phyloP scores from a whole-genome alignment of 441 rosid species.

The Pelargonium cotyledonis region DNA sequence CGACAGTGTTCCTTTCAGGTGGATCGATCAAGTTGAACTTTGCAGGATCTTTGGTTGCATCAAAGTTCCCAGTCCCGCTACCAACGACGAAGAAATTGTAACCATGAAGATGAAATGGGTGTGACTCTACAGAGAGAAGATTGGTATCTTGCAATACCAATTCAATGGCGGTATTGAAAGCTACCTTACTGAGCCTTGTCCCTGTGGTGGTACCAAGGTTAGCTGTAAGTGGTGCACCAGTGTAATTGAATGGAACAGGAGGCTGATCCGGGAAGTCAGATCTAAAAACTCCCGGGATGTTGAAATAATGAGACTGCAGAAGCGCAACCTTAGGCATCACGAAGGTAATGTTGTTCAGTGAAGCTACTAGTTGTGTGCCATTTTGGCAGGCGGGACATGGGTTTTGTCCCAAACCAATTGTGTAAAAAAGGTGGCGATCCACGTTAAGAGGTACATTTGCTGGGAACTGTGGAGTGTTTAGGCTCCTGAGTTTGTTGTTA shows the following conservation, averaged over 20 bases:
- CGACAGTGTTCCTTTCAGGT: slow-evolving; percentile 50
- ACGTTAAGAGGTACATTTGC: slow-evolving; percentile 48
- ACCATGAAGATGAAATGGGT: slow-evolving; percentile 75
- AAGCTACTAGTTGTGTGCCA: slow-evolving; percentile 43
- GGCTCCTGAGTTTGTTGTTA: slow-evolving; percentile 34
- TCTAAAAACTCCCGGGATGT: slow-evolving; percentile 40
- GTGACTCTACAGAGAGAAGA: slow-evolving; percentile 49
- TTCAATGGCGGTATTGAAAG: slow-evolving; percentile 53
- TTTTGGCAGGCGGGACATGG: slow-evolving; percentile 41
- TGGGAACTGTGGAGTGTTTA: slow-evolving; percentile 37
- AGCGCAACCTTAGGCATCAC: slow-evolving; percentile 42
- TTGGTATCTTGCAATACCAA: slow-evolving; percentile 54
- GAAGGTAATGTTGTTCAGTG: slow-evolving; percentile 54
- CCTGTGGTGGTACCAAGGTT: slow-evolving; percentile 26
- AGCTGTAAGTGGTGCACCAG: slow-evolving; percentile 51
- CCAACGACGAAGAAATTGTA: slow-evolving; percentile 60
- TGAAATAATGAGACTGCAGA: slow-evolving; percentile 56
- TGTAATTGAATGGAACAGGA: slow-evolving; percentile 45
- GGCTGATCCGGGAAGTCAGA: slow-evolving; percentile 59
- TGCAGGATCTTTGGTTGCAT: slow-evolving; percentile 39
- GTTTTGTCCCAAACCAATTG: slow-evolving; percentile 34
- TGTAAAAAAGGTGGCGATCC: slow-evolving; percentile 46
- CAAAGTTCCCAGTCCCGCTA: slow-evolving; percentile 52
- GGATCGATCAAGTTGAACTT: slow-evolving; percentile 59
- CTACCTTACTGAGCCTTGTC: slow-evolving; percentile 46